A percentile compares a stretch with the other conserved stretches of the same genome.
phyloP scores from a whole-genome alignment of 225 moss, liverwort and hornwort genomes.

The Climacium dendroides region DNA sequence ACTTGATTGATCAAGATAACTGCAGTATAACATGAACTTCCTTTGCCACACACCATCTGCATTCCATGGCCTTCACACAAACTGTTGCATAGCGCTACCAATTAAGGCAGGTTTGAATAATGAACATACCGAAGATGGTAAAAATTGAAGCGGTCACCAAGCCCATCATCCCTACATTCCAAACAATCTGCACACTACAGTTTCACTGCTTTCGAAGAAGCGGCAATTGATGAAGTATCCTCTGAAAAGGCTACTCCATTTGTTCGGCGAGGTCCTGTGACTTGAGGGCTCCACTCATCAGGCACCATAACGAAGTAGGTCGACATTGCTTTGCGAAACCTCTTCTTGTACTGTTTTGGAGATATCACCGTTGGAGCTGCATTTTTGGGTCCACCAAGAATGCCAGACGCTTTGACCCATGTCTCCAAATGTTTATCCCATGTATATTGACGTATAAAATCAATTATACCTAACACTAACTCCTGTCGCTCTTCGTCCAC shows the following conservation, averaged over 20 bases:
- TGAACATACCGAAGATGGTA: background rate
- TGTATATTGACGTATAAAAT: slow-evolving; percentile 93
- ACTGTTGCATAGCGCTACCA: background rate
- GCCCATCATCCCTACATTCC: background rate
- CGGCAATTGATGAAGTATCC: background rate
- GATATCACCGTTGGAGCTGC: slow-evolving; percentile 88
- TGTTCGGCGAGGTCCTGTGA: background rate
- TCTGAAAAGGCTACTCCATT: slow-evolving; percentile 1
- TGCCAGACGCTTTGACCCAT: slow-evolving; percentile 88
- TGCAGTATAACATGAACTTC: background rate
- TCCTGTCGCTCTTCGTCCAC: slow-evolving; percentile 89
- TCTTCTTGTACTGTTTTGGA: slow-evolving; percentile 85
- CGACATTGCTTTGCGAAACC: slow-evolving; percentile 92
- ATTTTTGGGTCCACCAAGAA: slow-evolving; percentile 90
- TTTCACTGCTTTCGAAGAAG: background rate
- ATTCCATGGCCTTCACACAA: background rate
- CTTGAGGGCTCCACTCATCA: slow-evolving; percentile 66
- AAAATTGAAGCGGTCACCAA: background rate
- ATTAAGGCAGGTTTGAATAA: background rate
- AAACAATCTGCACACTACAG: background rate
- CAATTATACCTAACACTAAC: slow-evolving; percentile 88
- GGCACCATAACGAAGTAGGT: slow-evolving; percentile 94
- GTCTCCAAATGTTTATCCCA: slow-evolving; percentile 97
- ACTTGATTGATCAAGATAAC: background rate
- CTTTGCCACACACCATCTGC: background rate